A percentile compares a stretch with the other conserved stretches of the same genome.
Conservation (phyloP, 768 basidiomycete species). For the Boletus subcaerulescens region DNA sequence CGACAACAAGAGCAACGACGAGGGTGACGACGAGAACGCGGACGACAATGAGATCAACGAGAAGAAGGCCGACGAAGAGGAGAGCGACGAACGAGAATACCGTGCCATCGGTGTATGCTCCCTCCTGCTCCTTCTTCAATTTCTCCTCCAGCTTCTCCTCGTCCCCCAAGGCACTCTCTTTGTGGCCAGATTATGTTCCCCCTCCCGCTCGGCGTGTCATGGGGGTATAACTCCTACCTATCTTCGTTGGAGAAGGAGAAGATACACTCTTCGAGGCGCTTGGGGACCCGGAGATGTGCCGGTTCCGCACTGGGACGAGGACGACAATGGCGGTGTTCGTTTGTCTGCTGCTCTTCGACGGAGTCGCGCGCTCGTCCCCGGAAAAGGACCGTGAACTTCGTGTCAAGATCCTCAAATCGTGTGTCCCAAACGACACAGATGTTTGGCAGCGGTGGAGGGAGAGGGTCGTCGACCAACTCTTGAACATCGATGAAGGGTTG, state of each 20-base stretch:
- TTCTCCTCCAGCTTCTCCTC: constrained; percentile 32
- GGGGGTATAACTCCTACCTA: constrained; percentile 33
- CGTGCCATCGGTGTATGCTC: constrained; percentile 23
- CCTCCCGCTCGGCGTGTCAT: constrained; percentile 27
- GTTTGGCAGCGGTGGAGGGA: neutral
- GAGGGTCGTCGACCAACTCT: neutral
- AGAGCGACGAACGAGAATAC: neutral
- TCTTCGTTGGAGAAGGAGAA: constrained; percentile 30
- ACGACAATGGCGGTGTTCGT: constrained; percentile 8
- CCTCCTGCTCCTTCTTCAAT: constrained; percentile 28
- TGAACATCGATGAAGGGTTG: neutral
- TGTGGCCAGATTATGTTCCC: constrained; percentile 35
- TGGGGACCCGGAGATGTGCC: neutral
- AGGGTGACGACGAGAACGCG: too few species aligned
- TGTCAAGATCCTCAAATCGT: neutral
- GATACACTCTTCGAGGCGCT: constrained; percentile 19
- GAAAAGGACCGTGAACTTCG: neutral
- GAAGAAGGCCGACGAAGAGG: neutral
- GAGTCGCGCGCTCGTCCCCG: neutral
- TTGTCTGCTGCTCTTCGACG: neutral
- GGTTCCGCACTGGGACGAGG: constrained; percentile 13
- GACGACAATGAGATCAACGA: too few species aligned
- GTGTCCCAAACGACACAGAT: neutral
- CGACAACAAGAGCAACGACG: too few species aligned
- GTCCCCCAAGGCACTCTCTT: constrained; percentile 32